A percentile compares a stretch with the other conserved stretches of the same genome.
Conservation (phyloP, 164 flowering plant species). For the Sextonia rubra region DNA sequence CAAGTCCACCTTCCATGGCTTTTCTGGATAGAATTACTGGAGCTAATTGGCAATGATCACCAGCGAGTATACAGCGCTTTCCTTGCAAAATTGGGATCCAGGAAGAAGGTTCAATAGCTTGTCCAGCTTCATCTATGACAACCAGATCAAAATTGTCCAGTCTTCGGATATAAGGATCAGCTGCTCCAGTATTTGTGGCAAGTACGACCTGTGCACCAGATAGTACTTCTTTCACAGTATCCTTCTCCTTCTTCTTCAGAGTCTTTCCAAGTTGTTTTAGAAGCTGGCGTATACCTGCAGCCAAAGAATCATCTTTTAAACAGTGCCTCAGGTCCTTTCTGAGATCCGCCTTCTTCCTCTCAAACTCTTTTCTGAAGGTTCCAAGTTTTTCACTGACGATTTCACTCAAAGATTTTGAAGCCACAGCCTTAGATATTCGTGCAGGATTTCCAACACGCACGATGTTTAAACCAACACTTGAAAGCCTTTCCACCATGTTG, state of each 20-base stretch:
- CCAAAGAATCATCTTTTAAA: slow-evolving; percentile 79
- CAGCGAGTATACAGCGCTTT: slow-evolving; percentile 79
- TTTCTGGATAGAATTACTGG: slow-evolving; percentile 81
- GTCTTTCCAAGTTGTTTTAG: slow-evolving; percentile 77
- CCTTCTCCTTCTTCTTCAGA: slow-evolving; percentile 80
- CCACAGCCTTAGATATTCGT: slow-evolving; percentile 67
- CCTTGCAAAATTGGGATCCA: slow-evolving; percentile 93
- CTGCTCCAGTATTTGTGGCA: slow-evolving; percentile 84
- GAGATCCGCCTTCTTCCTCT: slow-evolving; percentile 77
- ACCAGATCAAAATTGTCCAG: slow-evolving; percentile 74
- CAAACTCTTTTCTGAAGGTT: slow-evolving; percentile 48
- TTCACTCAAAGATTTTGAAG: slow-evolving; percentile 71
- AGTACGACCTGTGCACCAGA: slow-evolving; percentile 81
- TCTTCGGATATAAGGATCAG: slow-evolving; percentile 70
- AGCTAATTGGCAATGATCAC: slow-evolving; percentile 88
- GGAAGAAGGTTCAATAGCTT: slow-evolving; percentile 91
- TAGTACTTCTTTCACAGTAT: slow-evolving; percentile 65
- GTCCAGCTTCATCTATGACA: slow-evolving; percentile 90
- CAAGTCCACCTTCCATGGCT: slow-evolving; percentile 89
- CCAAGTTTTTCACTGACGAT: slow-evolving; percentile 67
- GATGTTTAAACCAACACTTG: slow-evolving; percentile 50
- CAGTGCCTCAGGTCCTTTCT: slow-evolving; percentile 72
- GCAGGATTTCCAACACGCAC: slow-evolving; percentile 96
- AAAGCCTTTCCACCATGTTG: slow-evolving; percentile 88
- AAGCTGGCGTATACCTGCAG: slow-evolving; percentile 95